phyloP scores from a whole-genome alignment of 192 early-diverging fungal genomes.

The Diversispora epigaea region DNA sequence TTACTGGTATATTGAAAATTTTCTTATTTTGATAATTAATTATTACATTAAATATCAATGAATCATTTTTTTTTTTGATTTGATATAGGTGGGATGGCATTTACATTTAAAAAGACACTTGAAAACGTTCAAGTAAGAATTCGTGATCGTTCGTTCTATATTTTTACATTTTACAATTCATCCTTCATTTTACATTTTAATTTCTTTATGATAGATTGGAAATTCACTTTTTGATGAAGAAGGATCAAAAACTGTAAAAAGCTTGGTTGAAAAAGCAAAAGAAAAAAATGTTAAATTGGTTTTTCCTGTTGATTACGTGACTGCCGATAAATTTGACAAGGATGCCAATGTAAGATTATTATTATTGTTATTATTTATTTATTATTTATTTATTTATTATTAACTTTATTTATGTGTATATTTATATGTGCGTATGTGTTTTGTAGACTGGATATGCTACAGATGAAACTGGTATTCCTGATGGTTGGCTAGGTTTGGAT shows the following conservation, averaged over 20 bases:
- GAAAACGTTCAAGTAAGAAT: slow-evolving; percentile 65
- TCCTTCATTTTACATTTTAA: background rate
- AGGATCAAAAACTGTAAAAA: slow-evolving; percentile 80
- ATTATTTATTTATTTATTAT: background rate
- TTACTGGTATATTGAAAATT: slow-evolving; percentile 36
- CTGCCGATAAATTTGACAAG: slow-evolving; percentile 83
- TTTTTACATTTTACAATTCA: slow-evolving; percentile 6
- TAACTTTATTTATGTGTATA: background rate
- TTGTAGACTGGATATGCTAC: slow-evolving; percentile 76
- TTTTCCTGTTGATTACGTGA: slow-evolving; percentile 87
- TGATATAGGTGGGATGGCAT: slow-evolving; percentile 90
- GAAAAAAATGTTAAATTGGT: slow-evolving; percentile 85
- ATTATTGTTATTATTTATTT: slow-evolving; percentile 1
- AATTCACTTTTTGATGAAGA: slow-evolving; percentile 86
- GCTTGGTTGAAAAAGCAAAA: slow-evolving; percentile 87
- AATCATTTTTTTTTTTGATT: background rate
- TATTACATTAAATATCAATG: background rate
- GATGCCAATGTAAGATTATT: slow-evolving; percentile 59
- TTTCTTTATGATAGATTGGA: slow-evolving; percentile 65
- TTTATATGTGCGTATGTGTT: too few relatives aligned
- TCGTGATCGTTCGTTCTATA: background rate
- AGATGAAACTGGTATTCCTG: slow-evolving; percentile 83
- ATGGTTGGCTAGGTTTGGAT: slow-evolving; percentile 93
- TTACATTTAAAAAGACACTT: slow-evolving; percentile 95
- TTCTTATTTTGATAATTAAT: background rate